Percentiles rank a stretch among this genome's conserved stretches.
Evolutionary conservation across 768 basidiomycete species (phyloP).

Genomic region (Saitozyma sp.): DNA sequence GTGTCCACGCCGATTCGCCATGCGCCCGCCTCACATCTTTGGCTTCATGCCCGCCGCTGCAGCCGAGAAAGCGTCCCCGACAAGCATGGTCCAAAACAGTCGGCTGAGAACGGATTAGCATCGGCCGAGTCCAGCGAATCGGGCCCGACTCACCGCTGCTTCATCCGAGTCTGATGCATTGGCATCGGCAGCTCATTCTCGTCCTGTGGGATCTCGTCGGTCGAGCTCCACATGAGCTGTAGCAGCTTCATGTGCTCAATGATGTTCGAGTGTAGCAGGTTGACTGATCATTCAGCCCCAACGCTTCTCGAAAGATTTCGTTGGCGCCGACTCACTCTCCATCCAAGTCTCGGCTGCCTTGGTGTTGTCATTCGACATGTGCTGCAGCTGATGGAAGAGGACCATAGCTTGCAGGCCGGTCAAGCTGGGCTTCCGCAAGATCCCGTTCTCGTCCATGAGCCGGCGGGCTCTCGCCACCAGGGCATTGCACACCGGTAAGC

Average conservation of each 20-base stretch:
- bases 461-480: conserved; percentile 19
- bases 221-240: conserved; percentile 28
- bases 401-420: conserved; percentile 34
- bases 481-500: conserved; percentile 27
- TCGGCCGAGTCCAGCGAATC: background rate
- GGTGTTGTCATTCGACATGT: conserved; percentile 21
- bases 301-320: background rate
- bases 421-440: conserved; percentile 21
- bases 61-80: conserved; percentile 27
- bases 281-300: conserved; percentile 13
- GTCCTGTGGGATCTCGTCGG: conserved; percentile 18
- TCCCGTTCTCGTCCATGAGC: conserved; percentile 23
- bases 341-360: conserved; percentile 20
- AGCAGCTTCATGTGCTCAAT: conserved; percentile 34
- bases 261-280: conserved; percentile 22
- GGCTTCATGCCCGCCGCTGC: conserved; percentile 22
- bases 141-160: conserved; percentile 18
- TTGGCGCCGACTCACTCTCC: conserved; percentile 16
- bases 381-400: conserved; percentile 21
- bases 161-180: conserved; percentile 20
- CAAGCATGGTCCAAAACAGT: conserved; percentile 27
- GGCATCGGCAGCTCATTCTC: conserved; percentile 12
- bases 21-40: conserved; percentile 22
- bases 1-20: background rate
- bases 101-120: conserved; percentile 15